Base-by-base conservation (phyloP, 2,329 filamentous ascomycete species). In the Penicillium sp. region DNA sequence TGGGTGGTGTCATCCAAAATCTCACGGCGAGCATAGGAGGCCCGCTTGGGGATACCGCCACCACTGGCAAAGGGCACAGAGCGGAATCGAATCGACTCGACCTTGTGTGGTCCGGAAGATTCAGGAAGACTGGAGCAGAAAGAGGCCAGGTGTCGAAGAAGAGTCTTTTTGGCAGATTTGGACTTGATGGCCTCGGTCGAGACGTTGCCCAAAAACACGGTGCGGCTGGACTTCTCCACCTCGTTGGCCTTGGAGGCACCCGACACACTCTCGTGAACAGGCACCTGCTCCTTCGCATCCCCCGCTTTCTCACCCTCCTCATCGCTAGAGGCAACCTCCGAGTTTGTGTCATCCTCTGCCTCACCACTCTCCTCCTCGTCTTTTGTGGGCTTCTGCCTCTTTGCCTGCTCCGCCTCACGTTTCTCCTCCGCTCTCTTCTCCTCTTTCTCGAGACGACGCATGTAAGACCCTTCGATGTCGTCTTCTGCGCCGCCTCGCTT, bases 1-100 rank as follows among this genome's bases (percentile, higher is more conserved):
- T 88, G 88, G 1, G 91, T 93, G 1, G 94, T 98, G 18, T 88
- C 82, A 51, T 88, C 84, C 85, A 96, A 91, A 49, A 97, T 76
- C 25, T 90, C 84, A 66, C 90, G 90, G 60, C 88, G 94, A 52
- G 91, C 93, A 67, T 83, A 97, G 25, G 93, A 87, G n/a, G 91
- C 93, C 53, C 91, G 88, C 73, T 95, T 96, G 43, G 93, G 93
- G 48, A 96, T 79, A 12, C 83, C 76, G 33, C 76, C 80, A 34
- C 64, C 63, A 27, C 82, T 82, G 4, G 86, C 80, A 67, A 94
- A 97, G 2, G 93, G 87, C 11, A 90, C 88, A 6, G 91, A 97
- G 49, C 93, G 88, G 76, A 97, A 98, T 24, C 93, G 88, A 51
- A 98, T 77, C 2, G 90, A 95, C 66, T 95, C 88, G 39, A 98